Percentiles rank a stretch among this genome's conserved stretches.
Conservation (phyloP, 352 stramenopile genomes). For the Globisporangium rhizosaccharum region DNA sequence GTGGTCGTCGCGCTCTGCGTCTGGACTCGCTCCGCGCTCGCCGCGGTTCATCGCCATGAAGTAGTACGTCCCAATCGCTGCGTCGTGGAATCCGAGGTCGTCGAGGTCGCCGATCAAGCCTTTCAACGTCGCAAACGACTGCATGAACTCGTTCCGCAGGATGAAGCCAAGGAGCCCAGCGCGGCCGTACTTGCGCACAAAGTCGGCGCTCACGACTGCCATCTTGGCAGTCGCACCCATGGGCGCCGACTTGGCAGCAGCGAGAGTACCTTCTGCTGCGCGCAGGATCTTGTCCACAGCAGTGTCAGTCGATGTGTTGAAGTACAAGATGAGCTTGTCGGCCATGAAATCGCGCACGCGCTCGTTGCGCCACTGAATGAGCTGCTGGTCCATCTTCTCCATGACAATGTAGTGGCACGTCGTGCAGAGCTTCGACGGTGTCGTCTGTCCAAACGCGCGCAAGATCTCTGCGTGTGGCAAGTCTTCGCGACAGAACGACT, state of each 20-base stretch:
- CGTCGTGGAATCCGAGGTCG: conserved; percentile 80
- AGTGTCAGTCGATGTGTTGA: conserved; percentile 76
- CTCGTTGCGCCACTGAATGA: conserved; percentile 74
- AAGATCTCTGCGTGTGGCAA: conserved; percentile 52
- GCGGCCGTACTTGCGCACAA: conserved; percentile 79
- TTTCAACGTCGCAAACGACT: conserved; percentile 83
- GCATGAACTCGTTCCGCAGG: conserved; percentile 85
- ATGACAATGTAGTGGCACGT: conserved; percentile 68
- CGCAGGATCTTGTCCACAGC: conserved; percentile 81
- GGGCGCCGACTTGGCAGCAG: conserved; percentile 67
- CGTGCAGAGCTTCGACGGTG: conserved; percentile 55
- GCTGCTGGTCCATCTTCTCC: conserved; percentile 73
- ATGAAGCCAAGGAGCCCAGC: conserved; percentile 80
- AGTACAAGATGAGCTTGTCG: conserved; percentile 67
- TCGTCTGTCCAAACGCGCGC: conserved; percentile 59
- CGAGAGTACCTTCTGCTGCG: conserved; percentile 69
- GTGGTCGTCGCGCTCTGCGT: conserved; percentile 57
- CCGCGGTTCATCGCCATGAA: conserved; percentile 88
- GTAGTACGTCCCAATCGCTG: conserved; percentile 81
- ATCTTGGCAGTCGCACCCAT: conserved; percentile 81
- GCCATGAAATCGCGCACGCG: conserved; percentile 72
- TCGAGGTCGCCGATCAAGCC: conserved; percentile 74
- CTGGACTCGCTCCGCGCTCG: conserved; percentile 63
- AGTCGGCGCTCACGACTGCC: conserved; percentile 80
- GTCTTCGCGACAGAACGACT: conserved; percentile 75